phyloP scores from a whole-genome alignment of 305 asterid species.

The Plantago rigida region DNA sequence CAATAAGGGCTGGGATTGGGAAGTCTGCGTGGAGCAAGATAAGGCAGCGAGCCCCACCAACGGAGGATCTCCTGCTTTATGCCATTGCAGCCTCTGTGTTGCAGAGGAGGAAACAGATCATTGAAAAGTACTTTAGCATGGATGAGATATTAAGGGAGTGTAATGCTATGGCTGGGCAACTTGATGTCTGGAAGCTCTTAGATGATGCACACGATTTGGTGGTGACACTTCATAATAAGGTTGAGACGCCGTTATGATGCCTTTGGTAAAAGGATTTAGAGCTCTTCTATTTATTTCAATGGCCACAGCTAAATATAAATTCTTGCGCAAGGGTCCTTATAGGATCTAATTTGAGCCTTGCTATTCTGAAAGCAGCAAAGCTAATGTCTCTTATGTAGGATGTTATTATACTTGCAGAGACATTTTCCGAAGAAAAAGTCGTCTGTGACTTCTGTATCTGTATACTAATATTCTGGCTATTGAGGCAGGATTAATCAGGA shows the following conservation, averaged over 20 bases:
- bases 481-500: too few species aligned
- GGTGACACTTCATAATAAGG: conserved; percentile 65
- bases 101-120: conserved; percentile 74
- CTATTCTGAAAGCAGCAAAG: conserved; percentile 16
- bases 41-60: conserved; percentile 72
- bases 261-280: background rate
- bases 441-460: conserved; percentile 20
- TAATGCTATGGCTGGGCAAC: conserved; percentile 71
- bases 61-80: conserved; percentile 69
- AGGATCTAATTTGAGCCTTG: conserved; percentile 11
- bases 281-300: conserved; percentile 7
- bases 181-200: conserved; percentile 77
- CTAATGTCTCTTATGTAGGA: conserved; percentile 10
- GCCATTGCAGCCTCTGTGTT: conserved; percentile 78
- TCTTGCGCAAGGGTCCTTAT: background rate
- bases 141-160: conserved; percentile 79
- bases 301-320: conserved; percentile 24
- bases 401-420: conserved; percentile 20
- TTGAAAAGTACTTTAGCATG: conserved; percentile 68
- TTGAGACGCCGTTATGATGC: conserved; percentile 35
- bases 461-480: background rate
- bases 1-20: conserved; percentile 70
- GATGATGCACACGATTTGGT: conserved; percentile 78
- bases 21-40: conserved; percentile 74
- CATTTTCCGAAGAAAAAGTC: conserved; percentile 10